Conservation (phyloP, 1,284 basidiomycete genomes). For the Tilletia caries region DNA sequence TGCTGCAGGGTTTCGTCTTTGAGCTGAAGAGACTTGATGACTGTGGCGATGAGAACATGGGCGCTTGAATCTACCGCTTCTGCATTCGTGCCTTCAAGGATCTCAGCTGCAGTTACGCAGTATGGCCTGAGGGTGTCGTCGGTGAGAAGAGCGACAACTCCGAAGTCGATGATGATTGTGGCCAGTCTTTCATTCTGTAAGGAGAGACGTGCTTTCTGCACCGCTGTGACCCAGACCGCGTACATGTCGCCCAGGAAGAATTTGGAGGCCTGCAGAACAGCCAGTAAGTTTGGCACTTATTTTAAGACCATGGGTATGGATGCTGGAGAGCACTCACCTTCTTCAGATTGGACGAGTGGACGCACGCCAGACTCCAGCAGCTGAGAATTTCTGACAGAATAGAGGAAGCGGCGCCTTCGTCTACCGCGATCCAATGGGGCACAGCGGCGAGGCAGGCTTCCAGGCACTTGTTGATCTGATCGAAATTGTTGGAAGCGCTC, state of each 20-base stretch:
- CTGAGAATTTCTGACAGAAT: background rate
- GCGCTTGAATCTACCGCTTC: background rate
- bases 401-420: background rate
- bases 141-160: background rate
- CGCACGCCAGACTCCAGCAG: conserved; percentile 6
- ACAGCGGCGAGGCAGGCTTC: background rate
- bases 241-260: conserved; percentile 8
- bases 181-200: background rate
- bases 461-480: conserved; percentile 6
- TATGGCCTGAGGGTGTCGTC: background rate
- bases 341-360: background rate
- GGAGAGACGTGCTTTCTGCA: background rate
- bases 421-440: background rate
- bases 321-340: background rate
- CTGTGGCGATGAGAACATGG: background rate
- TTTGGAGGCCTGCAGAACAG: background rate
- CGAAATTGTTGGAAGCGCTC: conserved; percentile 3
- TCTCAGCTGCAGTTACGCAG: background rate
- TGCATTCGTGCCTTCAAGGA: background rate
- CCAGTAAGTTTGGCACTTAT: background rate
- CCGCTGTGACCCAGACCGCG: background rate
- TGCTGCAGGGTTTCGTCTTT: background rate
- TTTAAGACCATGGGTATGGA: background rate
- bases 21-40: background rate
- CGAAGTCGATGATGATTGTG: background rate